A percentile compares a stretch with the other conserved stretches of the same genome.
Conservation (phyloP, 805 yeast genomes). For the Cyberlindnera bimundalis region DNA sequence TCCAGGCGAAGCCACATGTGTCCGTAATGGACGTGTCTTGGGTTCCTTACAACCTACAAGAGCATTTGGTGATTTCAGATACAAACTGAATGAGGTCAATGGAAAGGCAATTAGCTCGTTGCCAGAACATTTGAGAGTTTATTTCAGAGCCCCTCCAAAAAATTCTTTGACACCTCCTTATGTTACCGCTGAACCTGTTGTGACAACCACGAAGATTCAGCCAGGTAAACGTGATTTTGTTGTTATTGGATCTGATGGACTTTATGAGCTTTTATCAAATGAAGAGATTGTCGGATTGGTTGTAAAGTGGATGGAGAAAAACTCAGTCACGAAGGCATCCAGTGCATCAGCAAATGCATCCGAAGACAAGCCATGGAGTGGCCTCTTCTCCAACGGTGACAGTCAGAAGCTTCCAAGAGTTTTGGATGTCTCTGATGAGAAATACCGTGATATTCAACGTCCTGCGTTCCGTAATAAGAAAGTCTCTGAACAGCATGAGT, state of each 20-base stretch:
- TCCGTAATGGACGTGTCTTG: slow-evolving; percentile 83
- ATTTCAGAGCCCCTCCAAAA: slow-evolving; percentile 74
- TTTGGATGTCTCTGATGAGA: slow-evolving; percentile 55
- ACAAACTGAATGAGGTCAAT: slow-evolving; percentile 65
- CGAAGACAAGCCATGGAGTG: slow-evolving; percentile 20
- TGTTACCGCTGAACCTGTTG: slow-evolving; percentile 94
- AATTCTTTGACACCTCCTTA: slow-evolving; percentile 88
- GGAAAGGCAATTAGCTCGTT: slow-evolving; percentile 45
- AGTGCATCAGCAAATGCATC: slow-evolving; percentile 4
- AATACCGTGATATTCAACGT: slow-evolving; percentile 55
- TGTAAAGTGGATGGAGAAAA: slow-evolving; percentile 85
- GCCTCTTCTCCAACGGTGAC: slow-evolving; percentile 20
- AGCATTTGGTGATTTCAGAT: slow-evolving; percentile 96
- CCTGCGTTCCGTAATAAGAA: slow-evolving; percentile 66
- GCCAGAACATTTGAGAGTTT: slow-evolving; percentile 76
- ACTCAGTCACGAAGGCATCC: slow-evolving; percentile 40
- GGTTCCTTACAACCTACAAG: slow-evolving; percentile 94
- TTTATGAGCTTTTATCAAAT: slow-evolving; percentile 86
- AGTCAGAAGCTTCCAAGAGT: slow-evolving; percentile 59
- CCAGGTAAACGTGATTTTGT: slow-evolving; percentile 76
- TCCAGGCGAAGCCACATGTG: slow-evolving; percentile 77
- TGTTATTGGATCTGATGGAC: slow-evolving; percentile 92
- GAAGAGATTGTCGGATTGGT: slow-evolving; percentile 92
- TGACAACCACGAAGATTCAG: slow-evolving; percentile 73
- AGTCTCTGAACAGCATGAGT: slow-evolving; percentile 34